Base-by-base conservation (phyloP, 768 basidiomycete genomes). In the Kwoniella heveanensis region DNA sequence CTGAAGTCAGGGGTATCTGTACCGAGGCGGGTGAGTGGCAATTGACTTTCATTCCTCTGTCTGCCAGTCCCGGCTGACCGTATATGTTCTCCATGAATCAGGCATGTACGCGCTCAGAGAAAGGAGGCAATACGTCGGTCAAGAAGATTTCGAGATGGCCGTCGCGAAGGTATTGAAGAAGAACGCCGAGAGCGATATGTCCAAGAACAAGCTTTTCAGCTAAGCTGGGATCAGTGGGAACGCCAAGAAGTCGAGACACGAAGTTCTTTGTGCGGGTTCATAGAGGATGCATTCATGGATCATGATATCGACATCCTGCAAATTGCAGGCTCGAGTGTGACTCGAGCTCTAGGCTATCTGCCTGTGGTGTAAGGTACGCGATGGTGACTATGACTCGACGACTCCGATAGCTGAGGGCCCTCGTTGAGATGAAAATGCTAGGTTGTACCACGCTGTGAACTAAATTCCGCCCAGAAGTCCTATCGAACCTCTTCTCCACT, bases 91-190 rank as follows among this genome's bases (percentile, higher is more conserved):
- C 10, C 10, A 17, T 19, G 10, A 44, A 27, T 9, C 66, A 88
- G 92, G 92, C 26, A 97, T 97, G 95, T 98, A 96, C 74, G 95
- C 95, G 0, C 83, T 99, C 2, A 86, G 95, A 19, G 95, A 99
- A 81, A 86, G 95, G 63, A 83, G 95, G 68, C 94, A 96, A 69
- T 94, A 98, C 79, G 95, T 98, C 54, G 96, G 94, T 2, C 94
- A 96, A 80, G 95, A 98, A 77, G 95, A 98, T 76, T 98, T 98
- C 74, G 96, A 97, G 83, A 93, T 97, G 83, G 94, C 95, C 32
- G 90, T 97, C 13, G 93, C 94, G 1, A 98, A 96, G 86, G 92
- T 90, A 26, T 82, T 95, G 73, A 97, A 96, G 87, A 95, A 94
- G 85, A 91, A 93, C 84, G 90, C 94, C 73, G 93, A 96, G 71